These are phyloP conservation scores for Fusarium miscanthi DNA, from an alignment of 2,329 filamentous ascomycete genomes.

Conservation along the genomic window DNA sequence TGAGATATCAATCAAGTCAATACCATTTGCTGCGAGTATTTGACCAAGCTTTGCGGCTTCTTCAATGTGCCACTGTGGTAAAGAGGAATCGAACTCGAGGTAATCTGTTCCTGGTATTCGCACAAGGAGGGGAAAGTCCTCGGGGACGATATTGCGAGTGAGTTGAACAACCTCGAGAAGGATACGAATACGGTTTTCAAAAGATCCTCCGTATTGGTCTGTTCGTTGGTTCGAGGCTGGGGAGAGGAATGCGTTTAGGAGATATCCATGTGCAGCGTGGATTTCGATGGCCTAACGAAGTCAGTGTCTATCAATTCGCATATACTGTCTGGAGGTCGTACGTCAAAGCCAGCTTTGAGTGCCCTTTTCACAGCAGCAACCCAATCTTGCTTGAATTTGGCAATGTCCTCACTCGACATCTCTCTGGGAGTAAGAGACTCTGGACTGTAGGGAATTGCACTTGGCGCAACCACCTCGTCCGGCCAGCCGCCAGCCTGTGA, in stretches of 20 bases:
- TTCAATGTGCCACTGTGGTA: slow-evolving; percentile 70
- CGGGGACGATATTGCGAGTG: slow-evolving; percentile 32
- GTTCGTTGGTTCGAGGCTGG: slow-evolving; percentile 62
- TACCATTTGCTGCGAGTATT: slow-evolving; percentile 70
- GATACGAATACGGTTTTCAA: slow-evolving; percentile 58
- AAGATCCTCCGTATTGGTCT: slow-evolving; percentile 60
- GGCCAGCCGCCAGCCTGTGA: slow-evolving; percentile 41
- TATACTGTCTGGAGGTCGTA: neutral
- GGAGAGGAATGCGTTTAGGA: slow-evolving; percentile 64
- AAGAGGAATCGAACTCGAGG: slow-evolving; percentile 68
- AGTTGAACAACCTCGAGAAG: slow-evolving; percentile 57
- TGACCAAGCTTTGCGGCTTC: slow-evolving; percentile 72
- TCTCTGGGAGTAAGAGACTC: slow-evolving; percentile 36
- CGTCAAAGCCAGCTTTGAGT: slow-evolving; percentile 39
- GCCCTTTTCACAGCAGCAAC: slow-evolving; percentile 34
- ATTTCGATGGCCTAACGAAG: slow-evolving; percentile 36
- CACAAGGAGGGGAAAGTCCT: slow-evolving; percentile 68
- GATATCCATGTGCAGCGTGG: slow-evolving; percentile 63
- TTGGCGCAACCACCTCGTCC: slow-evolving; percentile 40
- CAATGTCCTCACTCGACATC: slow-evolving; percentile 41
- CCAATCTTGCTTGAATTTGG: slow-evolving; percentile 41
- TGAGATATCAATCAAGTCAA: slow-evolving; percentile 79
- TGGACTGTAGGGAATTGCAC: slow-evolving; percentile 35
- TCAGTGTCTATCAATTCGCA: neutral
- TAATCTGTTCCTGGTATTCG: slow-evolving; percentile 78